A percentile compares a stretch with the other conserved stretches of the same genome.
These are phyloP conservation scores for Pythium pyrilobum DNA, from an alignment of 352 stramenopile genomes.

Conservation along the genomic window DNA sequence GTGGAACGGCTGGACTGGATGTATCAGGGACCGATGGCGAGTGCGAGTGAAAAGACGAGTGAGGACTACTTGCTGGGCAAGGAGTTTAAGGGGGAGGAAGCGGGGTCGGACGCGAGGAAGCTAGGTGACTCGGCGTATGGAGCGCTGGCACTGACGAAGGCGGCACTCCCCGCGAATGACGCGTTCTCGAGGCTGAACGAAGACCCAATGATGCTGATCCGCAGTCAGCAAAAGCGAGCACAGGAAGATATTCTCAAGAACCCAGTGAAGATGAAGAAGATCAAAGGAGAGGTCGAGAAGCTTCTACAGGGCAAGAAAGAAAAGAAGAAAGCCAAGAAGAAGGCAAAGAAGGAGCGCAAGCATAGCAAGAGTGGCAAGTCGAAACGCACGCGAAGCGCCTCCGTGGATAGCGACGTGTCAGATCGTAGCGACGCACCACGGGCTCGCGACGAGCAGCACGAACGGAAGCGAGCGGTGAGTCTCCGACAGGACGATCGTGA, in stretches of 20 bases:
- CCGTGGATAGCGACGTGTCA: constrained; percentile 13
- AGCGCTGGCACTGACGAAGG: constrained; percentile 52
- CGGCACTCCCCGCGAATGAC: constrained; percentile 74
- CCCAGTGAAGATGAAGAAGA: constrained; percentile 88
- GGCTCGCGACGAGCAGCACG: neutral
- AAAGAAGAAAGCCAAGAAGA: constrained; percentile 62
- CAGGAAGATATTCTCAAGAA: constrained; percentile 86
- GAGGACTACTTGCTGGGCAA: constrained; percentile 95
- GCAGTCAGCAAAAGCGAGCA: constrained; percentile 72
- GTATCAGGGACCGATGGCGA: constrained; percentile 92
- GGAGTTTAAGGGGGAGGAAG: constrained; percentile 56
- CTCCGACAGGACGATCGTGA: neutral
- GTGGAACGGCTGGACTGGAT: constrained; percentile 95
- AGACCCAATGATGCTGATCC: constrained; percentile 96
- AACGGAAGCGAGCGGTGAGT: too few species aligned
- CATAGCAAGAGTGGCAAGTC: constrained; percentile 36
- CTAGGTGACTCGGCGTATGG: constrained; percentile 60
- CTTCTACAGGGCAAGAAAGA: constrained; percentile 76
- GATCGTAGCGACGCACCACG: neutral
- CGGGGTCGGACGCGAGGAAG: constrained; percentile 42
- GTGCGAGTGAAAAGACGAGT: constrained; percentile 40
- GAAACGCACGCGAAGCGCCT: constrained; percentile 24
- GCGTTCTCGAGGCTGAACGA: constrained; percentile 92
- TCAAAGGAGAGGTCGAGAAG: constrained; percentile 75
- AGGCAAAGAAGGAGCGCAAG: constrained; percentile 64